These are phyloP conservation scores for Teratosphaeria gauchensis DNA, from an alignment of 2,329 filamentous ascomycete genomes.

Conservation along the genomic window DNA sequence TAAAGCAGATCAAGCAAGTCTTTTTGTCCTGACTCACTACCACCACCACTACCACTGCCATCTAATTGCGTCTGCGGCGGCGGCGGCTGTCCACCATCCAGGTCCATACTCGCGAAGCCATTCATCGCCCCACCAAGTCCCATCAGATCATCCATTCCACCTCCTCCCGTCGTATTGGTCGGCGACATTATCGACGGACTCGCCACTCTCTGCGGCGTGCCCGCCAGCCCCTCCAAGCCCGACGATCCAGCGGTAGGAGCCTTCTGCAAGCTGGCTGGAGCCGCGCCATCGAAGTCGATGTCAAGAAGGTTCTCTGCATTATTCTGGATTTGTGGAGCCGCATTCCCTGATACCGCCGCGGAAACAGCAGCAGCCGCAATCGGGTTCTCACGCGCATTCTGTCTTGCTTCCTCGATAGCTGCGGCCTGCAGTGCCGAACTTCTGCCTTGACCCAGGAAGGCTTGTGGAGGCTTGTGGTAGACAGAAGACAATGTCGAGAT, in stretches of 20 bases:
- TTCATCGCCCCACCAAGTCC: slow-evolving; percentile 60
- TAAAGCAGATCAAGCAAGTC: slow-evolving; percentile 48
- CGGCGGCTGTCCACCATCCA: slow-evolving; percentile 56
- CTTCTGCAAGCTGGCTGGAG: slow-evolving; percentile 74
- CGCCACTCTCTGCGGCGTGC: slow-evolving; percentile 59
- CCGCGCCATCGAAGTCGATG: slow-evolving; percentile 89
- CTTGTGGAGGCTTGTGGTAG: slow-evolving; percentile 95
- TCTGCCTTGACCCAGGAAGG: slow-evolving; percentile 92
- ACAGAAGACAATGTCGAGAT: slow-evolving; percentile 92
- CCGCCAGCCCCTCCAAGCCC: slow-evolving; percentile 46
- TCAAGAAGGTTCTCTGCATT: slow-evolving; percentile 94
- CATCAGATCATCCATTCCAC: slow-evolving; percentile 72
- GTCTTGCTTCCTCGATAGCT: slow-evolving; percentile 88
- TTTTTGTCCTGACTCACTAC: slow-evolving; percentile 44
- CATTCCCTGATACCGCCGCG: slow-evolving; percentile 45
- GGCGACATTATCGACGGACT: slow-evolving; percentile 47
- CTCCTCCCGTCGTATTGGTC: slow-evolving; percentile 25
- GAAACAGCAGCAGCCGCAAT: slow-evolving; percentile 76
- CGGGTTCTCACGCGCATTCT: slow-evolving; percentile 88
- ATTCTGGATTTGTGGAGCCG: slow-evolving; percentile 44
- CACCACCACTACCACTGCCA: slow-evolving; percentile 35
- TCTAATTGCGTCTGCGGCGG: slow-evolving; percentile 53
- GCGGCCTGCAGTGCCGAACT: slow-evolving; percentile 91
- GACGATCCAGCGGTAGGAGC: slow-evolving; percentile 43
- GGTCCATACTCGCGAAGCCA: slow-evolving; percentile 72